Conservation (phyloP, 2,329 filamentous ascomycete species). For the Fusarium compactum region DNA sequence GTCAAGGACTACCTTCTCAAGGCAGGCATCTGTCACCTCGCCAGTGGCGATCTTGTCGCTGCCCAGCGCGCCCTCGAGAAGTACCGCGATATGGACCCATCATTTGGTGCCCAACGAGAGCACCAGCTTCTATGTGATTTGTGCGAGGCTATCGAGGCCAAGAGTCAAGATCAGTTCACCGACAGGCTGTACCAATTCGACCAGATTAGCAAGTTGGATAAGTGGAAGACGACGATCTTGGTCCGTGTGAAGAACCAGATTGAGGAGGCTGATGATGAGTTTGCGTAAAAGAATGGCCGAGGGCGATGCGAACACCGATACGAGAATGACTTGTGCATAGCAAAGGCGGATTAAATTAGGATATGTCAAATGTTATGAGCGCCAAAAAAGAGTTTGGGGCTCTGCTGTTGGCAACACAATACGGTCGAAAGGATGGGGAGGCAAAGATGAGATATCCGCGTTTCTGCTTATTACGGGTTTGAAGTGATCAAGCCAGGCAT, state of each 20-base stretch:
- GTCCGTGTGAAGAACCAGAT: slow-evolving; percentile 87
- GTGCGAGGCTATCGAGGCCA: slow-evolving; percentile 77
- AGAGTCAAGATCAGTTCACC: slow-evolving; percentile 84
- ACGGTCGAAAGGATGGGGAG: slow-evolving; percentile 19
- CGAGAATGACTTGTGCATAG: background rate
- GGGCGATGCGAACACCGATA: background rate
- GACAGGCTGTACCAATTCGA: slow-evolving; percentile 92
- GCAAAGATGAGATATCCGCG: slow-evolving; percentile 7
- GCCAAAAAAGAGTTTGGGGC: slow-evolving; percentile 8
- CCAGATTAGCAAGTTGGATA: slow-evolving; percentile 92
- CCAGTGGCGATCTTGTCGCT: slow-evolving; percentile 78
- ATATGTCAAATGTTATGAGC: slow-evolving; percentile 37
- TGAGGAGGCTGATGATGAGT: slow-evolving; percentile 66
- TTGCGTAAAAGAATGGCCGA: slow-evolving; percentile 49
- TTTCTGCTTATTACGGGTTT: slow-evolving; percentile 15
- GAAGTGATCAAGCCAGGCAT: slow-evolving; percentile 14
- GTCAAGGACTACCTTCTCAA: slow-evolving; percentile 98
- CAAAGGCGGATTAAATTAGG: slow-evolving; percentile 24
- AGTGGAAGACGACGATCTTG: slow-evolving; percentile 94
- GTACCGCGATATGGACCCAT: slow-evolving; percentile 83
- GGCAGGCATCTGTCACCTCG: slow-evolving; percentile 90
- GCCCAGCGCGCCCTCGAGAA: slow-evolving; percentile 82
- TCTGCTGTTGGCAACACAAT: slow-evolving; percentile 18
- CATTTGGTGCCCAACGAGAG: slow-evolving; percentile 83
- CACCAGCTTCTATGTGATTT: slow-evolving; percentile 84